Evolutionary conservation across 176 grass and related monocot species (phyloP).

Genomic region (Oryza meridionalis): DNA sequence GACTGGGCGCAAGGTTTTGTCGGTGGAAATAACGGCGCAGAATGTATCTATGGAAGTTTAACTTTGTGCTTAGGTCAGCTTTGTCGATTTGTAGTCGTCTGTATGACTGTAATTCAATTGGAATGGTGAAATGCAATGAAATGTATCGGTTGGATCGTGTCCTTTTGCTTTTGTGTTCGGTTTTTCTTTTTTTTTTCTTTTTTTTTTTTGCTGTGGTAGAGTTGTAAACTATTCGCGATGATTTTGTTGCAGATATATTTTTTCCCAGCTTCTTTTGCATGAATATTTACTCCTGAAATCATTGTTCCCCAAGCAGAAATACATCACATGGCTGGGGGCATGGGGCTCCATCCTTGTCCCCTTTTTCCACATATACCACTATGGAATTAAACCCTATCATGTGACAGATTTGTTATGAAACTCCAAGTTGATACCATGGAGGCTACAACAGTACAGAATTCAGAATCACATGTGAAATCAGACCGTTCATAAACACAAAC

Average conservation of each 20-base stretch:
- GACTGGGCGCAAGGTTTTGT: constrained; percentile 30
- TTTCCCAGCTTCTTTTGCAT: neutral
- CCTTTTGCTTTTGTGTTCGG: neutral
- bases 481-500: neutral
- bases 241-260: neutral
- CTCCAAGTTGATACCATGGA: neutral
- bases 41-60: constrained; percentile 17
- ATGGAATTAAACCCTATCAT: neutral
- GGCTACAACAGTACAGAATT: too few species aligned
- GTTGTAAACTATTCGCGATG: neutral
- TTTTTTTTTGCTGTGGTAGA: neutral
- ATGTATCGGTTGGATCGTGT: constrained; percentile 37
- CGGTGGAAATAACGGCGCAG: constrained; percentile 23
- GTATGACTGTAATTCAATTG: constrained; percentile 56
- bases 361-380: too few species aligned
- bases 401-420: neutral
- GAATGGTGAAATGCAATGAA: constrained; percentile 43
- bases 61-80: constrained; percentile 43
- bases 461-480: neutral
- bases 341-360: neutral
- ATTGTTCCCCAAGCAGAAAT: neutral
- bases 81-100: constrained; percentile 39
- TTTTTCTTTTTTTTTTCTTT: neutral
- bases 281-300: neutral
- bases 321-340: neutral